phyloP scores from a whole-genome alignment of 345 rosid genomes.

The Aurinia saxatilis region DNA sequence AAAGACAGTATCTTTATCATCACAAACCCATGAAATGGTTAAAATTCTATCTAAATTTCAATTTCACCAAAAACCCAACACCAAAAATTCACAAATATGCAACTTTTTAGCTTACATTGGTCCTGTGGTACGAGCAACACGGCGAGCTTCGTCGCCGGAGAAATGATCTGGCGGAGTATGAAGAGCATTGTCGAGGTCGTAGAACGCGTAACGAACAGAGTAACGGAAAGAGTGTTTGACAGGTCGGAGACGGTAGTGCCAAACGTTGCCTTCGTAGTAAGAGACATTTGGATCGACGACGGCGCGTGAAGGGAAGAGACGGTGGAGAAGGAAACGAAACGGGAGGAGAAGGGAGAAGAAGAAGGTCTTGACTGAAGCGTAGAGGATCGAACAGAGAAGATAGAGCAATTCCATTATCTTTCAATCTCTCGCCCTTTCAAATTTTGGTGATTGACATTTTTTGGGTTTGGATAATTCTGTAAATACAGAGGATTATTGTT shows the following conservation, averaged over 20 bases:
- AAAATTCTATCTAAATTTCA: no score
- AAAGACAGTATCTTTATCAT: no score
- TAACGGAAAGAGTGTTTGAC: constrained; percentile 61
- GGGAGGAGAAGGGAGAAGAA: constrained; percentile 43
- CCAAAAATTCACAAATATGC: neutral
- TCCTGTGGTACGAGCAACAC: constrained; percentile 45
- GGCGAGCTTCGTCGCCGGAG: constrained; percentile 65
- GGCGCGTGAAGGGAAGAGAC: constrained; percentile 17
- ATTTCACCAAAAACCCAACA: neutral
- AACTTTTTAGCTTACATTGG: constrained; percentile 39
- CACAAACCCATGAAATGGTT: no score
- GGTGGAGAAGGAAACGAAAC: constrained; percentile 29
- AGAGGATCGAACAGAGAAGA: constrained; percentile 40
- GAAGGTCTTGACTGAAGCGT: constrained; percentile 34
- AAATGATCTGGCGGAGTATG: constrained; percentile 52
- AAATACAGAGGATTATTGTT: neutral
- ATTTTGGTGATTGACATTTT: neutral
- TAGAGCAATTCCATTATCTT: constrained; percentile 39
- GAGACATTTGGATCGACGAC: constrained; percentile 12
- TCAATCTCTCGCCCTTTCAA: neutral
- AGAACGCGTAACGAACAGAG: constrained; percentile 69
- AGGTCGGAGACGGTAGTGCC: constrained; percentile 87
- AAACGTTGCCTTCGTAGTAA: constrained; percentile 72
- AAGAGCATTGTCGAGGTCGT: constrained; percentile 51
- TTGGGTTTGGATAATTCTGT: neutral